Percentiles rank a stretch among this genome's conserved stretches.
These are phyloP conservation scores for Pestalotiopsis sp. DNA, from an alignment of 2,329 filamentous ascomycete genomes.

Conservation along the genomic window DNA sequence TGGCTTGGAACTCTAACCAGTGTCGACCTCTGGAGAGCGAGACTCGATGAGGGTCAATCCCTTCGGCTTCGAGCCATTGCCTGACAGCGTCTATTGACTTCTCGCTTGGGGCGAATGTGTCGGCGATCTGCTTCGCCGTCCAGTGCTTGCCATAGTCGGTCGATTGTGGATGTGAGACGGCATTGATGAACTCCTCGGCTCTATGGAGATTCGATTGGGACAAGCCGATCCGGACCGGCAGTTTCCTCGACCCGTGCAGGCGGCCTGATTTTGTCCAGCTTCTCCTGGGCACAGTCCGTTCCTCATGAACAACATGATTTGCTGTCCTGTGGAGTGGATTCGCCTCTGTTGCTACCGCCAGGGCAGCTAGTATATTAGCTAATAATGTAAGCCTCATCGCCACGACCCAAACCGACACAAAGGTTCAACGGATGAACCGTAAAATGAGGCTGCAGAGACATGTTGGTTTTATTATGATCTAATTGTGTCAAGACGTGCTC, in stretches of 20 bases:
- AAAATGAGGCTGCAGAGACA: not conserved
- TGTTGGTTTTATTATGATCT: not conserved
- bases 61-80: slow-evolving; percentile 55
- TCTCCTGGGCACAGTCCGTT: slow-evolving; percentile 23
- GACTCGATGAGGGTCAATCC: slow-evolving; percentile 50
- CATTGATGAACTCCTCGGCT: slow-evolving; percentile 44
- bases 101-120: slow-evolving; percentile 43
- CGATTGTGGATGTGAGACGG: slow-evolving; percentile 47
- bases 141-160: slow-evolving; percentile 50
- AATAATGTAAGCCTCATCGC: slow-evolving; percentile 25
- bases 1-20: slow-evolving; percentile 58
- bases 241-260: slow-evolving; percentile 21
- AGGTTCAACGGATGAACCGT: not conserved
- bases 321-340: slow-evolving; percentile 18
- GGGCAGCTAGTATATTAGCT: slow-evolving; percentile 28
- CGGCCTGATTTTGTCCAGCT: slow-evolving; percentile 27
- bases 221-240: slow-evolving; percentile 46
- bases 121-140: slow-evolving; percentile 42
- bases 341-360: slow-evolving; percentile 30
- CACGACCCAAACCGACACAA: not conserved
- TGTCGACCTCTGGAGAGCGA: slow-evolving; percentile 51
- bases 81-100: slow-evolving; percentile 53
- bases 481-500: not conserved
- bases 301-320: slow-evolving; percentile 35
- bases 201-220: slow-evolving; percentile 48